Evolutionary conservation across 2,329 filamentous ascomycete species (phyloP), one percentile per base, ranked within the genome.

Genomic region (Orbilia quercus): DNA sequence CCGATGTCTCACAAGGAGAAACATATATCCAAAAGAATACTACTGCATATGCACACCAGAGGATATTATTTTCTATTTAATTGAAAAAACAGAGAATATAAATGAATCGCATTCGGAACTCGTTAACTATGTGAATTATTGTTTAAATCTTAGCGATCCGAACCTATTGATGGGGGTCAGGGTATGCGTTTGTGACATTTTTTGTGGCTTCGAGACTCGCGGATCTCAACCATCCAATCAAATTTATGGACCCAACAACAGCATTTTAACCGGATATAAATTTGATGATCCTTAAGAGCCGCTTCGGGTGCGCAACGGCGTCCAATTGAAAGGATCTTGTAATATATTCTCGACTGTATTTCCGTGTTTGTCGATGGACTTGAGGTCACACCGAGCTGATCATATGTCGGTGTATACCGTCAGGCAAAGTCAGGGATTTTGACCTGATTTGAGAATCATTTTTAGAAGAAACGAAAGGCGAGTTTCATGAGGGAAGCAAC

Each of bases 81-180:
- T 40, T 57, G 28, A 34, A 38, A 38, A 28, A 28, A 54, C n/a
- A 23, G 53, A 48, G 48, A 59, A 59, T 40, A 7, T 40, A 40
- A 12, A n/a, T n/a, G 48, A 50, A 45, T 64, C 67, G 67, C 67
- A 58, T 58, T 72, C 67, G 67, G 67, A 65, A 64, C 60, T 72
- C 53, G 58, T 58, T 20, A 67, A 59, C 53, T 59, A 45, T 44
- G 31, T 20, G 38, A 59, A 25, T 18, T 51, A 53, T 57, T 31
- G 50, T 54, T 54, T 54, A 54, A n/a, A 40, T 47, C 45, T 1
- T 57, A 44, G 42, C 63, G 53, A 53, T 53, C 53, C 63, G 40
- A 34, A 34, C 60, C 38, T 20, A 40, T 28, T 22, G 25, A 23
- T 22, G 4, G 36, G 22, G 34, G 23, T 50, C 40, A 53, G 28